Evolutionary conservation across 192 early-diverging fungal genomes (phyloP).

Genomic region (Linnemannia zychae): DNA sequence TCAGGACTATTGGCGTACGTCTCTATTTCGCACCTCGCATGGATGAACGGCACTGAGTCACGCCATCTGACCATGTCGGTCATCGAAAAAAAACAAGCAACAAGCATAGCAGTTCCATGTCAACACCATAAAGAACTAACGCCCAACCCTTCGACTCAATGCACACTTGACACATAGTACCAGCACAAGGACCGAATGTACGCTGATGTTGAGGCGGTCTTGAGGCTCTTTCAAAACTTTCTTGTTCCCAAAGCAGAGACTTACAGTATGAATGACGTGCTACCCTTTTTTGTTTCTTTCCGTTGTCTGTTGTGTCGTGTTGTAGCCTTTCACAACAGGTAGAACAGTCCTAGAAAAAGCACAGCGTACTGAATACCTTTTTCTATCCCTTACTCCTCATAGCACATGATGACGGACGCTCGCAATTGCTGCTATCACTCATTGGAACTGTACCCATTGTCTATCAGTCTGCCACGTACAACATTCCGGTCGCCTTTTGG

Average conservation of each 20-base stretch:
- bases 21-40: not conserved
- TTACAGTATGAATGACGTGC: slow-evolving; percentile 70
- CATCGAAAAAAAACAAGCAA: not conserved
- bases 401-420: slow-evolving; percentile 72
- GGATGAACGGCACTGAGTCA: not conserved
- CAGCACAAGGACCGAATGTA: slow-evolving; percentile 70
- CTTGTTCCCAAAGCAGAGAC: slow-evolving; percentile 74
- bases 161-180: slow-evolving; percentile 62
- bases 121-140: not conserved
- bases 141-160: no score
- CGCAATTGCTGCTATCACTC: slow-evolving; percentile 81
- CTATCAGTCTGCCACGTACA: slow-evolving; percentile 85
- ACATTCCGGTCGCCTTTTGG: slow-evolving; percentile 94
- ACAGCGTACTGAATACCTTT: not conserved
- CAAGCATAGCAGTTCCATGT: not conserved
- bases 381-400: not conserved
- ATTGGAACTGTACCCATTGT: slow-evolving; percentile 91
- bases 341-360: not conserved
- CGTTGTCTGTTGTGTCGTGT: not conserved
- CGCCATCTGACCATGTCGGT: slow-evolving; percentile 6
- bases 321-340: not conserved
- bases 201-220: slow-evolving; percentile 74
- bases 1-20: slow-evolving; percentile 50
- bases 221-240: slow-evolving; percentile 68
- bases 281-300: not conserved